Percentiles rank a stretch among this genome's conserved stretches.
Evolutionary conservation across 129 eudicot species (phyloP).

Genomic region (Scalesia atractyloides): DNA sequence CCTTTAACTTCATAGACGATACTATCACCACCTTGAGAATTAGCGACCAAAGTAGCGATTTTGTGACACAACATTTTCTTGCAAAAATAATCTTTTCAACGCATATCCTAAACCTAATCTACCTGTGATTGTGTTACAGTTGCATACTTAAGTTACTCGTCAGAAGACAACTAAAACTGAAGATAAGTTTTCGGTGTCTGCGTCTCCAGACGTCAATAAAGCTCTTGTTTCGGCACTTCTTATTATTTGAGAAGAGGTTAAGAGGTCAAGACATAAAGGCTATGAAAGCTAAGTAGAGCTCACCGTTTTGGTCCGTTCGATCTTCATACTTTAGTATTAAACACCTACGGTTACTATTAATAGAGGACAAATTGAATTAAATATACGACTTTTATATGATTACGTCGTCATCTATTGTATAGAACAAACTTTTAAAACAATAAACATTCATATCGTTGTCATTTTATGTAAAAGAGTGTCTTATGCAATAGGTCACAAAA

Average conservation of each 20-base stretch:
- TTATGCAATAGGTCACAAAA: too few species aligned
- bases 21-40: not conserved
- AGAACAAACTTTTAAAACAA: too few species aligned
- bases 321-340: not conserved
- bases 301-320: constrained; percentile 1
- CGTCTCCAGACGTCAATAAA: constrained; percentile 40
- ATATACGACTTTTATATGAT: too few species aligned
- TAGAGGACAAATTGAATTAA: too few species aligned
- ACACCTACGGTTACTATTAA: too few species aligned
- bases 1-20: too few species aligned
- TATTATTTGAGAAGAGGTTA: constrained; percentile 40
- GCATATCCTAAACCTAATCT: not conserved
- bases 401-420: too few species aligned
- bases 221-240: constrained; percentile 39
- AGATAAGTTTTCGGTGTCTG: constrained; percentile 31
- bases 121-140: constrained; percentile 20
- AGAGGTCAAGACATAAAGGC: constrained; percentile 39
- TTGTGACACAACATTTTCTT: not conserved
- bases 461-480: too few species aligned
- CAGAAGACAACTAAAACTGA: constrained; percentile 25
- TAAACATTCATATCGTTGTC: too few species aligned
- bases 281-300: constrained; percentile 34
- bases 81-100: not conserved
- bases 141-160: constrained; percentile 30
- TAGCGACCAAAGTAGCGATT: not conserved